Evolutionary conservation across 1,139 yeast species (phyloP), one percentile per base, ranked within the genome.

Genomic region (Saccharomyces pastorianus): DNA sequence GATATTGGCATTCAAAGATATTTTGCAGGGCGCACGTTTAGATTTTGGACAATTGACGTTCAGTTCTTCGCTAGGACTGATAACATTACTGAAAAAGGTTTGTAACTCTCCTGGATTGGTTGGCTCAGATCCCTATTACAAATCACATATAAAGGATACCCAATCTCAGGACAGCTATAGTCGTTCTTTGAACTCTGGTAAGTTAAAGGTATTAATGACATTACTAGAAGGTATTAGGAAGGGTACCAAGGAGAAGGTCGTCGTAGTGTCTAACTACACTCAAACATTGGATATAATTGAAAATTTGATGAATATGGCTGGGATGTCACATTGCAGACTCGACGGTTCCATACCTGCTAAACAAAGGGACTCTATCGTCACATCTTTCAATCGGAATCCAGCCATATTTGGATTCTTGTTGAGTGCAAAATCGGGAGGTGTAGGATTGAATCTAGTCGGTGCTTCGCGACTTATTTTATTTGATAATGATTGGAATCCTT

Each of bases 401-500:
- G 67, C 73, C 0, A 73, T 76, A 7, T 83, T 87, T 62, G 85
- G 85, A 0, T 90, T 93, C 61, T 70, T 93, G 25, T 71, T 95
- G 25, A 89, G 97, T 2, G 86, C 97, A 0, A 89, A 90, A 66
- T 84, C 96, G 4, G 99, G 99, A 1, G 99, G 99, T 0, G 84
- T 87, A 58, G 99, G 99, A 0, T 75, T 93, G 46, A 95, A 93
- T 64, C 73, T 93, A 42, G 79, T 88, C 31, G 99, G 99, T 1
- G 99, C 96, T 0, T 89, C 96, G 0, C 74, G 98, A 31, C 72
- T 93, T 38, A 78, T 93, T 2, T 71, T 93, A 26, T 87, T 87
- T 64, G 98, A 90, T 64, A 87, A 91, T 58, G 97, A 90, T 65
- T 88, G 96, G 96, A 93, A 95, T 61, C 99, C 99, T 0, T 82